Evolutionary conservation across 371 early-diverging fungal species (phyloP).

Genomic region (Mortierella sp.): DNA sequence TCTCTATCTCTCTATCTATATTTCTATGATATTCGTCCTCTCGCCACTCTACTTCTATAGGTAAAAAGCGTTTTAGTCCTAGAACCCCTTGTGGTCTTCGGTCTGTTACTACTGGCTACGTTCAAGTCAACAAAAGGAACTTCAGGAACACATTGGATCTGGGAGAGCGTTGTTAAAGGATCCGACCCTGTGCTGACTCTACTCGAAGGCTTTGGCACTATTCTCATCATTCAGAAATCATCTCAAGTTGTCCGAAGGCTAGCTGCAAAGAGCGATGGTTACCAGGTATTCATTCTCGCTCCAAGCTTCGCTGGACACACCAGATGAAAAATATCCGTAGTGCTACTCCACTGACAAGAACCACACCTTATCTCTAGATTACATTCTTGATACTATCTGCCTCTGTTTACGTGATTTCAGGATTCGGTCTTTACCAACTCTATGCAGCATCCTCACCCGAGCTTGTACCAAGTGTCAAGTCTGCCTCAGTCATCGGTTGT

Average conservation of each 20-base stretch:
- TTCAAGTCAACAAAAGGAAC: slow-evolving; percentile 38
- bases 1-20: too few species aligned
- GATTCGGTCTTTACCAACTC: slow-evolving; percentile 49
- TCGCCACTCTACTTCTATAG: slow-evolving; percentile 6
- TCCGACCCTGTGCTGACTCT: slow-evolving; percentile 48
- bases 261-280: slow-evolving; percentile 43
- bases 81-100: slow-evolving; percentile 38
- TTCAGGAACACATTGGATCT: slow-evolving; percentile 30
- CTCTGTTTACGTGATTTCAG: slow-evolving; percentile 44
- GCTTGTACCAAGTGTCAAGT: slow-evolving; percentile 46
- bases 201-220: slow-evolving; percentile 52
- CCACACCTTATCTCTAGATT: slow-evolving; percentile 18
- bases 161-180: slow-evolving; percentile 46
- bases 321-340: not conserved
- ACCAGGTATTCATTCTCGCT: slow-evolving; percentile 28
- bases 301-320: not conserved
- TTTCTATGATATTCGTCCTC: not conserved
- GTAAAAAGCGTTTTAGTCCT: slow-evolving; percentile 23
- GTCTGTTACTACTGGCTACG: slow-evolving; percentile 25
- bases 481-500: slow-evolving; percentile 54
- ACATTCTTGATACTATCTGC: slow-evolving; percentile 47
- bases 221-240: slow-evolving; percentile 51
- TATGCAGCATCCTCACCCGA: slow-evolving; percentile 53
- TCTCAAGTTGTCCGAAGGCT: slow-evolving; percentile 51
- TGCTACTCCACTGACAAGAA: not conserved